Conservation (phyloP, 2,329 filamentous ascomycete species). For the Acrodontium crateriforme region DNA sequence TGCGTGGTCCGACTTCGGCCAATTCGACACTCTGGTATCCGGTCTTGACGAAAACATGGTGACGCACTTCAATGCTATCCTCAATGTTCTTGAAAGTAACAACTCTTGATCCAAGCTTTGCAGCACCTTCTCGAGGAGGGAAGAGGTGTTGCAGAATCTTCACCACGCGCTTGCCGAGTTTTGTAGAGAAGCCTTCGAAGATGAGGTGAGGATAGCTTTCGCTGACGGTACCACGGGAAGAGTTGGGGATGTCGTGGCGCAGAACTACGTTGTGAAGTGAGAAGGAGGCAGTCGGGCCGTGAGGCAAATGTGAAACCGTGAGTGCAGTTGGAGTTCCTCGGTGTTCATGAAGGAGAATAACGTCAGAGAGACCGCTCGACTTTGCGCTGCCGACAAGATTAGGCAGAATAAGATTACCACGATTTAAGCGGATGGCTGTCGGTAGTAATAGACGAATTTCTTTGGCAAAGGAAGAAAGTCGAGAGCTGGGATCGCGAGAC, state of each 20-base stretch:
- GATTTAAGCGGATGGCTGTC: constrained; percentile 75
- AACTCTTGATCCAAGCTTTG: constrained; percentile 74
- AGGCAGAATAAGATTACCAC: constrained; percentile 76
- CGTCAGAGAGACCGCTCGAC: constrained; percentile 65
- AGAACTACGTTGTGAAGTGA: constrained; percentile 86
- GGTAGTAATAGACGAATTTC: constrained; percentile 75
- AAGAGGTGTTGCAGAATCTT: constrained; percentile 91
- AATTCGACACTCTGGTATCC: constrained; percentile 80
- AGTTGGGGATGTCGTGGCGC: constrained; percentile 82
- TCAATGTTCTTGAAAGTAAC: constrained; percentile 93
- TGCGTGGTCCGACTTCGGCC: constrained; percentile 78
- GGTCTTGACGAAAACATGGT: constrained; percentile 89
- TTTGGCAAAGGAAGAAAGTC: constrained; percentile 82
- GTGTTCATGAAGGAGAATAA: constrained; percentile 83
- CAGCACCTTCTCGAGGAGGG: constrained; percentile 68
- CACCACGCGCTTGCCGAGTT: constrained; percentile 66
- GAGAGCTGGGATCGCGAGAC: constrained; percentile 70
- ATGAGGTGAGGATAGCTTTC: constrained; percentile 91
- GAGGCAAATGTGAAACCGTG: constrained; percentile 74
- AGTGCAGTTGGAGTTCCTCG: constrained; percentile 82
- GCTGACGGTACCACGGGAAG: constrained; percentile 71
- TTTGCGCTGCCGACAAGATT: constrained; percentile 75
- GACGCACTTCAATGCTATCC: constrained; percentile 73
- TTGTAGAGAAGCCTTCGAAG: constrained; percentile 82
- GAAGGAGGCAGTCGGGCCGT: constrained; percentile 78